Conservation (phyloP, 495 filamentous ascomycete species). For the Penicillium arizonense region DNA sequence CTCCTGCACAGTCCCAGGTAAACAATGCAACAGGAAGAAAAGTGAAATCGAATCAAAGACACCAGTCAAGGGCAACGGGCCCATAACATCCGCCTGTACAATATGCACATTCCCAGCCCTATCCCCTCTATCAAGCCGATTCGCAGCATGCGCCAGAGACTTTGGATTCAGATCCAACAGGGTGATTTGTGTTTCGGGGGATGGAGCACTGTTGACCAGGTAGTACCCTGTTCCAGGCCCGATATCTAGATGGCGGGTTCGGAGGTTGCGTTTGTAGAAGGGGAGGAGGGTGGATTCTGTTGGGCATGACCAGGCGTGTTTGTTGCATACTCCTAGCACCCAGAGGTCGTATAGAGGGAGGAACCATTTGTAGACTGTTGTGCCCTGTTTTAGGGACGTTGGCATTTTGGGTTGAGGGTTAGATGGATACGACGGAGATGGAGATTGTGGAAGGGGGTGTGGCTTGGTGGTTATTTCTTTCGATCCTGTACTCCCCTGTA, state of each 20-base stretch:
- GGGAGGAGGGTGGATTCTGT: background rate
- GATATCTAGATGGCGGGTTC: background rate
- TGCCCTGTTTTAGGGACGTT: no score
- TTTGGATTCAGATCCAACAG: conserved; percentile 1
- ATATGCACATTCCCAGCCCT: background rate
- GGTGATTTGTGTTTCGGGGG: background rate
- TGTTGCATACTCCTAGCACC: background rate
- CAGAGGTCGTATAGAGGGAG: background rate
- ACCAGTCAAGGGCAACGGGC: background rate
- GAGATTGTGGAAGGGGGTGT: no score
- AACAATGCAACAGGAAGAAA: conserved; percentile 41
- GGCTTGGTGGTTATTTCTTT: no score
- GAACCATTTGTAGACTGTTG: no score
- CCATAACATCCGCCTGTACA: background rate
- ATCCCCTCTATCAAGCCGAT: background rate
- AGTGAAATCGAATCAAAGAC: conserved; percentile 30
- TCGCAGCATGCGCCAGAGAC: background rate
- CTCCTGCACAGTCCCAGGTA: conserved; percentile 22
- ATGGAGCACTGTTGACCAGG: background rate
- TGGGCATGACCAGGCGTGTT: background rate
- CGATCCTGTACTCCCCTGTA: no score
- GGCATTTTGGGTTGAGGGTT: no score
- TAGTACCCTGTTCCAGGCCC: background rate
- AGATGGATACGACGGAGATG: no score
- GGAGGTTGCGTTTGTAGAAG: background rate